A percentile compares a stretch with the other conserved stretches of the same genome.
These are phyloP conservation scores for Marvania coccoides DNA, from an alignment of 139 green algal genomes.

Conservation along the genomic window DNA sequence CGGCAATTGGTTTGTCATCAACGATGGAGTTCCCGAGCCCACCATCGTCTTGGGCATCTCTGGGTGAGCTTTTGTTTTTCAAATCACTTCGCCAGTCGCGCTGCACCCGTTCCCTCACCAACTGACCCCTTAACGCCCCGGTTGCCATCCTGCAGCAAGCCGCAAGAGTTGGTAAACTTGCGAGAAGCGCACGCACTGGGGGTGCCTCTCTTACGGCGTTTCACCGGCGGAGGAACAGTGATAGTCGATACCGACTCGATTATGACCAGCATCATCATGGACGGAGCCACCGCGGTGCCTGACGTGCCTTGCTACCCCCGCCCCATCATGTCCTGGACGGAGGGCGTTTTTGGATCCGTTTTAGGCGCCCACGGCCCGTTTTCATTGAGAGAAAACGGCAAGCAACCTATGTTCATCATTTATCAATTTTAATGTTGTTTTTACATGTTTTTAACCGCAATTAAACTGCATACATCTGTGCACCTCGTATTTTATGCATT, in stretches of 20 bases:
- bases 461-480: not conserved
- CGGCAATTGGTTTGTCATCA: slow-evolving; percentile 83
- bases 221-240: slow-evolving; percentile 94
- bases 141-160: slow-evolving; percentile 44
- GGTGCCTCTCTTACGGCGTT: slow-evolving; percentile 75
- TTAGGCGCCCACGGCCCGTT: slow-evolving; percentile 61
- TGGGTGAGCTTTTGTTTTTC: slow-evolving; percentile 41
- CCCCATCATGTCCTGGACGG: slow-evolving; percentile 89
- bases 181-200: slow-evolving; percentile 23
- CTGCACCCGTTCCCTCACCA: not conserved
- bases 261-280: slow-evolving; percentile 28
- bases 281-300: slow-evolving; percentile 30
- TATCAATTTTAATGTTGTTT: not conserved
- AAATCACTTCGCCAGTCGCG: not conserved
- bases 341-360: slow-evolving; percentile 60
- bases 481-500: not conserved
- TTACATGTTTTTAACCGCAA: too few relatives aligned
- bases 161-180: slow-evolving; percentile 64
- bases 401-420: not conserved
- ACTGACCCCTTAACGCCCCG: not conserved
- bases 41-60: slow-evolving; percentile 88
- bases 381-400: slow-evolving; percentile 66
- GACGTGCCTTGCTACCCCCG: slow-evolving; percentile 66
- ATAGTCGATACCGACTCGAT: slow-evolving; percentile 85
- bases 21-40: slow-evolving; percentile 61